Conservation (phyloP, 352 stramenopile species). For the Phytophthora tentaculata region DNA sequence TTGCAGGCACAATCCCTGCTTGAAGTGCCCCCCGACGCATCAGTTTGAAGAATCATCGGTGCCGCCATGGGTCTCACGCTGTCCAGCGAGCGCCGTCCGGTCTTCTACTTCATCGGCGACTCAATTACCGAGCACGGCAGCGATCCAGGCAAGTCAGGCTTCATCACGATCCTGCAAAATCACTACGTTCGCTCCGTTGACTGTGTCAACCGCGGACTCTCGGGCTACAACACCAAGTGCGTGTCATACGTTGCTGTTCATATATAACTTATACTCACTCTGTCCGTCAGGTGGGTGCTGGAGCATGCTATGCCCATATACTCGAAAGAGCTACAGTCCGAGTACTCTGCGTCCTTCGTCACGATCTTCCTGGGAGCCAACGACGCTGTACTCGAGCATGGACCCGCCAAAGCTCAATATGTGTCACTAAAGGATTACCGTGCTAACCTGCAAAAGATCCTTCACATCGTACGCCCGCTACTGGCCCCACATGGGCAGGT, state of each 20-base stretch:
- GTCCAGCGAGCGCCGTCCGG: constrained; percentile 39
- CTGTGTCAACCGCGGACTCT: constrained; percentile 59
- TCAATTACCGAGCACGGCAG: constrained; percentile 65
- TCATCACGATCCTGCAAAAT: constrained; percentile 49
- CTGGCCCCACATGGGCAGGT: constrained; percentile 32
- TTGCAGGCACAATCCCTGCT: constrained; percentile 8
- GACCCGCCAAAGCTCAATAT: constrained; percentile 44
- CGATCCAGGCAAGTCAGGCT: constrained; percentile 46
- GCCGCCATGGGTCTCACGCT: constrained; percentile 26
- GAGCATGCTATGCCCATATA: constrained; percentile 41
- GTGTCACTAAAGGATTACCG: constrained; percentile 55
- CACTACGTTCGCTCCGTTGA: constrained; percentile 62
- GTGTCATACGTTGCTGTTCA: not conserved
- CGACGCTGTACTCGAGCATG: constrained; percentile 53
- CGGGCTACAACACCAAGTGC: constrained; percentile 68
- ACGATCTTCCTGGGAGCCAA: constrained; percentile 71
- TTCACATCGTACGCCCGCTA: constrained; percentile 34
- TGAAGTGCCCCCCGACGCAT: constrained; percentile 24
- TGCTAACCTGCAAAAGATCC: constrained; percentile 45
- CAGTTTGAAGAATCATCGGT: constrained; percentile 6
- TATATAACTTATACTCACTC: not conserved
- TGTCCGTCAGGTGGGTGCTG: constrained; percentile 24
- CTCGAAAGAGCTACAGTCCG: constrained; percentile 39
- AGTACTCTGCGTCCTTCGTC: constrained; percentile 45
- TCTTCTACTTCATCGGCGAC: constrained; percentile 63